Conservation (phyloP, 2,329 filamentous ascomycete species). For the Chaetomiaceae sp. region DNA sequence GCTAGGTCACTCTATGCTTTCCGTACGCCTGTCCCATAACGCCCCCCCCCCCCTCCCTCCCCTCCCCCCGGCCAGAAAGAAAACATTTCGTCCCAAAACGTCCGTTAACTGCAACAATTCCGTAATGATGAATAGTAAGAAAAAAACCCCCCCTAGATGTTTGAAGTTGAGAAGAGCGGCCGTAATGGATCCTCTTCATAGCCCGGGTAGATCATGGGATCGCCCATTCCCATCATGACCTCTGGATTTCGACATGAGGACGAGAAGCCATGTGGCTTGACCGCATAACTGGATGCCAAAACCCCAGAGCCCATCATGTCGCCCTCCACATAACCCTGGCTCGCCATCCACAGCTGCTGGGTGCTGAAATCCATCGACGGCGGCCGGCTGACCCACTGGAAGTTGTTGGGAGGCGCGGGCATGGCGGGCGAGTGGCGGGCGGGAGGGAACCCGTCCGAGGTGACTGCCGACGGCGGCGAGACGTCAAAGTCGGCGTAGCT, state of each 20-base stretch:
- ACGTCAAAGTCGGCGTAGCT: slow-evolving; percentile 37
- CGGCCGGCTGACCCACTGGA: slow-evolving; percentile 7
- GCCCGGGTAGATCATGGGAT: slow-evolving; percentile 56
- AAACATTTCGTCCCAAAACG: background rate
- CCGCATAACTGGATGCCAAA: slow-evolving; percentile 49
- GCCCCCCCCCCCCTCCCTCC: no score
- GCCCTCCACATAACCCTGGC: slow-evolving; percentile 1
- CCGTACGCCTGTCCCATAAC: background rate
- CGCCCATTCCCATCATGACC: slow-evolving; percentile 54
- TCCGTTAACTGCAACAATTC: background rate
- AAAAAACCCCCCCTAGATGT: background rate
- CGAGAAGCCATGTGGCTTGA: slow-evolving; percentile 51
- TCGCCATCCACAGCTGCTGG: slow-evolving; percentile 11
- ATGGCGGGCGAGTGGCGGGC: slow-evolving; percentile 9
- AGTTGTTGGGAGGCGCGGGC: slow-evolving; percentile 6
- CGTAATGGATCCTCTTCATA: slow-evolving; percentile 45
- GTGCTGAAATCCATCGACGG: slow-evolving; percentile 6
- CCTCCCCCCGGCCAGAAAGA: background rate
- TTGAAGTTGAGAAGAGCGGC: slow-evolving; percentile 5
- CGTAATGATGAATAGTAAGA: background rate
- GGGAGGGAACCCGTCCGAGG: slow-evolving; percentile 20
- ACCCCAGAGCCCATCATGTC: slow-evolving; percentile 26
- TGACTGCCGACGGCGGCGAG: slow-evolving; percentile 29
- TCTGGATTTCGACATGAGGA: slow-evolving; percentile 47
- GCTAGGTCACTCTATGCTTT: background rate